Percentiles rank a stretch among this genome's conserved stretches.
Conservation (phyloP, 2,329 filamentous ascomycete species). For the Zopfia rhizophila region DNA sequence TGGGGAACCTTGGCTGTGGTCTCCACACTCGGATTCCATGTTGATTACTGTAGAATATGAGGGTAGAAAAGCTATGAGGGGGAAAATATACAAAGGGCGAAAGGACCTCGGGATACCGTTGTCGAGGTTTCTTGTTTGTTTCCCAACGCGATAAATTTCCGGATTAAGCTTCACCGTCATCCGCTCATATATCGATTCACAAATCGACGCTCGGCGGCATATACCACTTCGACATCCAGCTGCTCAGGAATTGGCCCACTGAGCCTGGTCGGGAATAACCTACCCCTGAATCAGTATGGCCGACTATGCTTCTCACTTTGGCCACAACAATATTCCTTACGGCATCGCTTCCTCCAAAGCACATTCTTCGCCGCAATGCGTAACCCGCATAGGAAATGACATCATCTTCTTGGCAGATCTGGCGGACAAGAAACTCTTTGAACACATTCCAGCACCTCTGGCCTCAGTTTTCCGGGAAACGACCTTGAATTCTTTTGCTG, state of each 20-base stretch:
- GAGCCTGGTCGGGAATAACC: conserved; percentile 10
- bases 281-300: conserved; percentile 20
- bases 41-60: too few relatives aligned
- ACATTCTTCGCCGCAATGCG: conserved; percentile 53
- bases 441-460: conserved; percentile 28
- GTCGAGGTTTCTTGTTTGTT: too few relatives aligned
- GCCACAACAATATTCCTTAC: conserved; percentile 44
- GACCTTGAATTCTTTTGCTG: conserved; percentile 62
- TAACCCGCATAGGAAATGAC: conserved; percentile 61
- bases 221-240: too few relatives aligned
- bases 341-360: conserved; percentile 39
- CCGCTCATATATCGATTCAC: too few relatives aligned
- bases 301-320: conserved; percentile 42
- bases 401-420: conserved; percentile 65
- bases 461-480: conserved; percentile 42
- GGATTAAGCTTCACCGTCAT: too few relatives aligned
- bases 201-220: too few relatives aligned
- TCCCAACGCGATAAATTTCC: too few relatives aligned
- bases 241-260: conserved; percentile 18
- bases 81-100: too few relatives aligned
- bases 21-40: too few relatives aligned
- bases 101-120: too few relatives aligned
- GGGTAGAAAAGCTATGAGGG: too few relatives aligned
- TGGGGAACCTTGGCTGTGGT: too few relatives aligned
- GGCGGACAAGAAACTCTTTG: conserved; percentile 42